phyloP scores from a whole-genome alignment of 352 stramenopile genomes.

The Phytophthora cactorum region DNA sequence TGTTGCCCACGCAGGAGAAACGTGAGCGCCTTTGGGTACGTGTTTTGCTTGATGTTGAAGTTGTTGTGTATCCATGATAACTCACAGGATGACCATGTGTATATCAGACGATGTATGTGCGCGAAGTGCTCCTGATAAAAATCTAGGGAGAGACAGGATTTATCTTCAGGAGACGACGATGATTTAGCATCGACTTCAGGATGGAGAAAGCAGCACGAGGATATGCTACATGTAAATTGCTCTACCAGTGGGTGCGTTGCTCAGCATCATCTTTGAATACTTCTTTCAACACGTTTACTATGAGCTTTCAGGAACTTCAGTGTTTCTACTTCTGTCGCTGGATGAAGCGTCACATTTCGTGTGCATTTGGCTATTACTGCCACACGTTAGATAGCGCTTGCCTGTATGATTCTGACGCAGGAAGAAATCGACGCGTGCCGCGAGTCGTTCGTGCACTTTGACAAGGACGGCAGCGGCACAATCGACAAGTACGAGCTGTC shows the following conservation, averaged over 20 bases:
- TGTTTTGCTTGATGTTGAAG: slow-evolving; percentile 12
- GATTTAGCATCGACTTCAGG: slow-evolving; percentile 26
- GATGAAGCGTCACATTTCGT: slow-evolving; percentile 26
- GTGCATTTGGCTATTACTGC: background rate
- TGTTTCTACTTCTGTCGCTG: background rate
- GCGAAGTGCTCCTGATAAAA: slow-evolving; percentile 59
- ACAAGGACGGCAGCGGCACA: slow-evolving; percentile 95
- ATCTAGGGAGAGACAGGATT: slow-evolving; percentile 23
- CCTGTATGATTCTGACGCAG: slow-evolving; percentile 92
- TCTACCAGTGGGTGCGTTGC: slow-evolving; percentile 6
- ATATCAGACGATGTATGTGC: slow-evolving; percentile 53
- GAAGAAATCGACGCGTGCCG: slow-evolving; percentile 96
- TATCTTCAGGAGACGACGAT: slow-evolving; percentile 2
- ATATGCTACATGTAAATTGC: background rate
- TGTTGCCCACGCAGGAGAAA: slow-evolving; percentile 87
- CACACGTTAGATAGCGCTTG: background rate
- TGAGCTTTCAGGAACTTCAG: background rate
- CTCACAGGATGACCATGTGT: slow-evolving; percentile 18
- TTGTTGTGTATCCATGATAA: slow-evolving; percentile 16
- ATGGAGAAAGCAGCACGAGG: slow-evolving; percentile 1
- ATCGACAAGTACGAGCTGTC: slow-evolving; percentile 96
- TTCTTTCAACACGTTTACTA: slow-evolving; percentile 17
- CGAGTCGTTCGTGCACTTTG: slow-evolving; percentile 97
- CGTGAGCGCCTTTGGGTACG: slow-evolving; percentile 83
- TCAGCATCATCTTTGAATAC: slow-evolving; percentile 12